phyloP scores from a whole-genome alignment of 768 basidiomycete species.

The Panellus pusillus region DNA sequence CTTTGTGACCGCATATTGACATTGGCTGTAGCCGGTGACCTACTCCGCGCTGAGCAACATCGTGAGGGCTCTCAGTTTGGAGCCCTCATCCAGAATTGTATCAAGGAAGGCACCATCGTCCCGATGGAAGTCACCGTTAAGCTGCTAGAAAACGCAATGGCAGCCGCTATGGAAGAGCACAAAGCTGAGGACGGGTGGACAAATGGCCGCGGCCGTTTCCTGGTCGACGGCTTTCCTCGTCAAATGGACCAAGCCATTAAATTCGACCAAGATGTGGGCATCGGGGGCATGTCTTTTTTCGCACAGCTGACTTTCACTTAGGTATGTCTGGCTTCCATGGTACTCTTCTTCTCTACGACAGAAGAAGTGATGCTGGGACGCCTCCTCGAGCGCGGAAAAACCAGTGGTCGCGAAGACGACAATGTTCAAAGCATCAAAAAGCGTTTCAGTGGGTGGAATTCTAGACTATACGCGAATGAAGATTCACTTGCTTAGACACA shows the following conservation, averaged over 20 bases:
- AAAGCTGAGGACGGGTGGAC: slow-evolving; percentile 58
- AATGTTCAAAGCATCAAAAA: slow-evolving; percentile 94
- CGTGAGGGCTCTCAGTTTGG: slow-evolving; percentile 84
- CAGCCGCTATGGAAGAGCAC: slow-evolving; percentile 48
- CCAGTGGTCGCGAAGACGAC: slow-evolving; percentile 94
- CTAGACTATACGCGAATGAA: neutral
- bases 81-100: slow-evolving; percentile 81
- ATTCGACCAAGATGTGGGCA: slow-evolving; percentile 80
- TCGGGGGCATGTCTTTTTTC: neutral
- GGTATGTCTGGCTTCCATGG: slow-evolving; percentile 80
- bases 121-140: slow-evolving; percentile 97
- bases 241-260: slow-evolving; percentile 97
- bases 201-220: slow-evolving; percentile 77
- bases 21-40: slow-evolving; percentile 78
- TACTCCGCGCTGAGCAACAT: slow-evolving; percentile 90
- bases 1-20: slow-evolving; percentile 6
- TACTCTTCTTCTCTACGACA: slow-evolving; percentile 85
- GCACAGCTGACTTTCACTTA: slow-evolving; percentile 27
- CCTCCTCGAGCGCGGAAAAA: slow-evolving; percentile 87
- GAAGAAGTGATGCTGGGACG: slow-evolving; percentile 87
- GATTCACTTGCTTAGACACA: slow-evolving; percentile 49
- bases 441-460: slow-evolving; percentile 73
- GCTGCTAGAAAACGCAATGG: slow-evolving; percentile 92
- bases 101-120: slow-evolving; percentile 90
- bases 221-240: slow-evolving; percentile 96